These are phyloP conservation scores for Calocybe indica DNA, from an alignment of 768 basidiomycete genomes.

Conservation along the genomic window DNA sequence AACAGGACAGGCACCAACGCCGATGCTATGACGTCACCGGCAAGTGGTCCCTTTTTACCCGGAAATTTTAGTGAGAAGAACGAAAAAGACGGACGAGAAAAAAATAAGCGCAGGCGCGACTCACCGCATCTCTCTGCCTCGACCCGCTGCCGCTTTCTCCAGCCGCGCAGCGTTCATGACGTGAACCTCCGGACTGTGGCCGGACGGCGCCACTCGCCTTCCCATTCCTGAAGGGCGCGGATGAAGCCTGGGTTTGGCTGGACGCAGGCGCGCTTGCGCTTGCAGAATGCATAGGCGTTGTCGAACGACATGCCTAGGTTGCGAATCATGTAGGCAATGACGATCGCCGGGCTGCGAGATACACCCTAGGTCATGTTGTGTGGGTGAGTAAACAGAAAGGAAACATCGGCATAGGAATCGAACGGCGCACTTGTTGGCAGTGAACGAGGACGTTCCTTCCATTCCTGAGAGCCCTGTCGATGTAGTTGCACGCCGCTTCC, in stretches of 20 bases:
- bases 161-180: conserved; percentile 5
- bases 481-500: conserved; percentile 61
- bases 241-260: conserved; percentile 80
- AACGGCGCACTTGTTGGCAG: conserved; percentile 65
- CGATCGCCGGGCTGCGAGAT: conserved; percentile 70
- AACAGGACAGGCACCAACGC: too few species aligned
- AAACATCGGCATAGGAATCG: conserved; percentile 3
- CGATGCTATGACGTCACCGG: too few species aligned
- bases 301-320: conserved; percentile 71
- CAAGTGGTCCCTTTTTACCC: too few species aligned
- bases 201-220: conserved; percentile 24
- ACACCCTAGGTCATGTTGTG: conserved; percentile 45
- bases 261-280: conserved; percentile 62
- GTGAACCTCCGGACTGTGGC: conserved; percentile 13
- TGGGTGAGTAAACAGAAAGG: conserved; percentile 5
- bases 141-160: not conserved
- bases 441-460: conserved; percentile 72
- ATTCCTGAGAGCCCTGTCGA: conserved; percentile 50
- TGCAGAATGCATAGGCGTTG: conserved; percentile 52
- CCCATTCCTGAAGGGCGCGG: conserved; percentile 53
- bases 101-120: too few species aligned
- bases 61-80: too few species aligned
- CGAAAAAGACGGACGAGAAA: too few species aligned
- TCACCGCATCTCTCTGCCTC: not conserved
- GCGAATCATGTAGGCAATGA: conserved; percentile 79